Evolutionary conservation across 441 rosid genomes (phyloP).

Genomic region (Manihot esculenta): DNA sequence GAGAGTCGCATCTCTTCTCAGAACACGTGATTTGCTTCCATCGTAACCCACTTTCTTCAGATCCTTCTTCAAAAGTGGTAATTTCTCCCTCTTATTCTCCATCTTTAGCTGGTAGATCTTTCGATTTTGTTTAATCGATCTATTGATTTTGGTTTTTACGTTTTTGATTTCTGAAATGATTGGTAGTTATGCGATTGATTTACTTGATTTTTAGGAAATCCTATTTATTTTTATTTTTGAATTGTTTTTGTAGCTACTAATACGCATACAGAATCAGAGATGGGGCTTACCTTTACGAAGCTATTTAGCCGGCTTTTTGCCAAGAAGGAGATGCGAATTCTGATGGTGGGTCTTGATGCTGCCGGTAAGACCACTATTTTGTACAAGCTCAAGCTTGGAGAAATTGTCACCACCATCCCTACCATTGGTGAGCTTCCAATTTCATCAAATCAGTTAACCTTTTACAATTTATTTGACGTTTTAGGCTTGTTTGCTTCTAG

Average conservation of each 20-base stretch:
- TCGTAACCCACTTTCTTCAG: neutral
- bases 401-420: constrained; percentile 65
- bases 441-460: neutral
- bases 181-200: neutral
- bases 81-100: neutral
- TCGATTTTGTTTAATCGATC: neutral
- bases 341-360: constrained; percentile 93
- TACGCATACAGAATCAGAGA: constrained; percentile 8
- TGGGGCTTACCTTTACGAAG: constrained; percentile 75
- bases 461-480: neutral
- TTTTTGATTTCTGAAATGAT: neutral
- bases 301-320: constrained; percentile 80
- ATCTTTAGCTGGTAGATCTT: too few species aligned
- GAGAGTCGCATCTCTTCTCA: neutral
- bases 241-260: neutral
- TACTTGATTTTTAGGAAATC: neutral
- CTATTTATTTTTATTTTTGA: neutral
- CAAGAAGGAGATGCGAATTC: constrained; percentile 82
- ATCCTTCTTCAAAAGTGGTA: constrained; percentile 1
- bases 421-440: constrained; percentile 19
- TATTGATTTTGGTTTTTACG: too few species aligned
- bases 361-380: constrained; percentile 88
- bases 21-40: neutral
- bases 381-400: constrained; percentile 90
- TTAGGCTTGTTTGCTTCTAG: neutral